Evolutionary conservation across 2,329 filamentous ascomycete species (phyloP).

Genomic region (Stylonectria norvegica): DNA sequence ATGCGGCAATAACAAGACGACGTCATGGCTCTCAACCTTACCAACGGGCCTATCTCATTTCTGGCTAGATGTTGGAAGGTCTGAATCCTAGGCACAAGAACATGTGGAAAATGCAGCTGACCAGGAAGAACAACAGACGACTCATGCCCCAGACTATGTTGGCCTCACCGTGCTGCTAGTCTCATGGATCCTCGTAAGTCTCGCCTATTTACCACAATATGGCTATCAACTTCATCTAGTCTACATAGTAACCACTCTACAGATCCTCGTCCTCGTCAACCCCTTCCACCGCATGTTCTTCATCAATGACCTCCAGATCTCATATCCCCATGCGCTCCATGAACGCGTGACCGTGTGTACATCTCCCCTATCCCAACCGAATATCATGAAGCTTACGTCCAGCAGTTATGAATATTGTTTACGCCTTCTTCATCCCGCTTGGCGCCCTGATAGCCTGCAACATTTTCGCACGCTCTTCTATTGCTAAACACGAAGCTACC

Average conservation of each 20-base stretch:
- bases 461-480: constrained; percentile 54
- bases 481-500: constrained; percentile 81
- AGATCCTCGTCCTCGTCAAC: constrained; percentile 48
- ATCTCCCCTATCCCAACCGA: constrained; percentile 27
- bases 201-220: constrained; percentile 1
- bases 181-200: constrained; percentile 59
- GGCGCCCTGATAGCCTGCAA: constrained; percentile 65
- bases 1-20: background rate
- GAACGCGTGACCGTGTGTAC: constrained; percentile 79
- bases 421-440: constrained; percentile 71
- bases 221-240: too few species aligned
- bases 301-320: constrained; percentile 77
- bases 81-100: too few species aligned
- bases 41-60: constrained; percentile 23
- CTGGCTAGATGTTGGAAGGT: constrained; percentile 49
- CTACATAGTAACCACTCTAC: constrained; percentile 6
- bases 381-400: background rate
- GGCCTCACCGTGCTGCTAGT: constrained; percentile 69
- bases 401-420: constrained; percentile 70
- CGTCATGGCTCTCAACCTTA: constrained; percentile 27
- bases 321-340: constrained; percentile 78
- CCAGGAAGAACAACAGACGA: constrained; percentile 53
- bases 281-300: constrained; percentile 96
- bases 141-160: constrained; percentile 85
- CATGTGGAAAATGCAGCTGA: too few species aligned